These are phyloP conservation scores for Vigna radiata DNA, from an alignment of 306 rosid genomes.

Conservation along the genomic window DNA sequence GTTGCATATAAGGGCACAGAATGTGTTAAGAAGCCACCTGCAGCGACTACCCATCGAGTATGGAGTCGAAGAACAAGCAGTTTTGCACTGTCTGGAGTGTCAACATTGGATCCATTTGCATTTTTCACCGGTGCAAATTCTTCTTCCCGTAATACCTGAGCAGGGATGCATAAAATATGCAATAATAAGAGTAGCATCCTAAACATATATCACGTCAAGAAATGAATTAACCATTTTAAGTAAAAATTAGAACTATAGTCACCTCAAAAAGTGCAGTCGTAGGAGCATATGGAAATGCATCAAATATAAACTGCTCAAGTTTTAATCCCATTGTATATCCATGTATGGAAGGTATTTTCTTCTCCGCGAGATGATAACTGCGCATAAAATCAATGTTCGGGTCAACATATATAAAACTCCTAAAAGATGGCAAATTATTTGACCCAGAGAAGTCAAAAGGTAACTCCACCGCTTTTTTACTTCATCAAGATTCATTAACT, in stretches of 20 bases:
- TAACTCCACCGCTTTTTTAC: slow-evolving; percentile 10
- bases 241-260: slow-evolving; percentile 31
- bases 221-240: slow-evolving; percentile 29
- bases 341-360: slow-evolving; percentile 89
- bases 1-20: slow-evolving; percentile 96
- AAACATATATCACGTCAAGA: slow-evolving; percentile 27
- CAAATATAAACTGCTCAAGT: slow-evolving; percentile 95
- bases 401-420: slow-evolving; percentile 38
- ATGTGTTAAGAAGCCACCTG: slow-evolving; percentile 98
- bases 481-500: slow-evolving; percentile 1
- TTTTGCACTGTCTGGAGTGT: slow-evolving; percentile 96
- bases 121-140: slow-evolving; percentile 99
- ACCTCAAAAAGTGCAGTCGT: slow-evolving; percentile 99
- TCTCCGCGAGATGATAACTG: slow-evolving; percentile 97
- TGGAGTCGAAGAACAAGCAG: slow-evolving; percentile 97
- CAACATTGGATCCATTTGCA: slow-evolving; percentile 87
- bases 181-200: slow-evolving; percentile 28
- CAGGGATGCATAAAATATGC: slow-evolving; percentile 41
- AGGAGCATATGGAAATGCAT: slow-evolving; percentile 97
- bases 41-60: slow-evolving; percentile 97
- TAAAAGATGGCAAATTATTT: slow-evolving; percentile 8
- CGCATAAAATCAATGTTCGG: slow-evolving; percentile 40
- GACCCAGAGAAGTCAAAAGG: neutral
- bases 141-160: slow-evolving; percentile 86
- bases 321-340: slow-evolving; percentile 81